A percentile compares a stretch with the other conserved stretches of the same genome.
These are phyloP conservation scores for Kwoniella sp. DNA, from an alignment of 768 basidiomycete species.

Conservation along the genomic window DNA sequence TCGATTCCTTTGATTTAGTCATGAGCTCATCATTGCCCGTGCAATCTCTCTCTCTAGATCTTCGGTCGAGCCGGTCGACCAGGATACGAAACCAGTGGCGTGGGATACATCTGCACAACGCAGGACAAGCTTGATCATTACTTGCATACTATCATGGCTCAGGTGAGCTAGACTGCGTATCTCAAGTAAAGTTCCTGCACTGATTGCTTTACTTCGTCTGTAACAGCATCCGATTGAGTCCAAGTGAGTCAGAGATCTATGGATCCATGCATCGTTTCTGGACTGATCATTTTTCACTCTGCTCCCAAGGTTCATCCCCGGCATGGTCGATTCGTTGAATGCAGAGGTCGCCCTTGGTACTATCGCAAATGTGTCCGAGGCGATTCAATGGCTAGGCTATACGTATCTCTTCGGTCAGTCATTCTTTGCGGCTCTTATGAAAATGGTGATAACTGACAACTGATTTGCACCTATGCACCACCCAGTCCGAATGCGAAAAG, in stretches of 20 bases:
- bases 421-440: background rate
- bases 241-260: conserved; percentile 64
- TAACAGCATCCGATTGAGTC: conserved; percentile 90
- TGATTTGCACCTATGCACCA: background rate
- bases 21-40: background rate
- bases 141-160: conserved; percentile 80
- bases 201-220: conserved; percentile 4
- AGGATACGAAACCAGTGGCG: conserved; percentile 76
- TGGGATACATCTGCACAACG: conserved; percentile 94
- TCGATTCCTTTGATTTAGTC: background rate
- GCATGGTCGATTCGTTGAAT: conserved; percentile 88
- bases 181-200: background rate
- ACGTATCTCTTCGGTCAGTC: conserved; percentile 76
- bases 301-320: conserved; percentile 68
- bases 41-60: conserved; percentile 61
- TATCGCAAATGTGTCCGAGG: conserved; percentile 81
- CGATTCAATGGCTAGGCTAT: conserved; percentile 91
- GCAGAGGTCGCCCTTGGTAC: conserved; percentile 95
- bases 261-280: background rate
- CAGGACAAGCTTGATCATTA: conserved; percentile 91
- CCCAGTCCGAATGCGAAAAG: conserved; percentile 83
- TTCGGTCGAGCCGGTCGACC: conserved; percentile 88
- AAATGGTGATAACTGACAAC: background rate
- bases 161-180: conserved; percentile 61
- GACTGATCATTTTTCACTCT: conserved; percentile 5